These are phyloP conservation scores for Rutstroemia sp. DNA, from an alignment of 2,329 filamentous ascomycete species.

Conservation along the genomic window DNA sequence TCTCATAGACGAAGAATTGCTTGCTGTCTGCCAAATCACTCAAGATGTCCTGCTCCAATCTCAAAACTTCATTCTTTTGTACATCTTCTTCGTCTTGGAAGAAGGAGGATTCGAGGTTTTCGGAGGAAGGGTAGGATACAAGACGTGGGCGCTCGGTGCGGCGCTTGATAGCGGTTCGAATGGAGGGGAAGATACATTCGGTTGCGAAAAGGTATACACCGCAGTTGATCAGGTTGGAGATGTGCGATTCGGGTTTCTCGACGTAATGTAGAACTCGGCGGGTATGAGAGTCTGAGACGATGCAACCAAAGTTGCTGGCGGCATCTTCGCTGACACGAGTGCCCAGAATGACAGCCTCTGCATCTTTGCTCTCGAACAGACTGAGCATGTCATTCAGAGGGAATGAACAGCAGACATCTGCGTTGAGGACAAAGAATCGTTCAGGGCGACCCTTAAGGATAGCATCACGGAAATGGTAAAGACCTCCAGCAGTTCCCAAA, in stretches of 20 bases:
- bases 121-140: constrained; percentile 90
- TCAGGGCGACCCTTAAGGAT: constrained; percentile 95
- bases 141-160: constrained; percentile 85
- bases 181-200: constrained; percentile 93
- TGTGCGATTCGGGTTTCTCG: constrained; percentile 96
- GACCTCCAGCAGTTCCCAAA: constrained; percentile 86
- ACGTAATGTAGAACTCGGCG: constrained; percentile 97
- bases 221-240: constrained; percentile 98
- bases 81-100: constrained; percentile 64
- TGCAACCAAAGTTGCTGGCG: constrained; percentile 94
- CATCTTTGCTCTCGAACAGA: constrained; percentile 89
- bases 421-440: constrained; percentile 94
- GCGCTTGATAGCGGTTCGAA: constrained; percentile 90
- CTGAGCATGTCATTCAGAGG: constrained; percentile 92
- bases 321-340: constrained; percentile 87
- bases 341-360: constrained; percentile 91
- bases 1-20: constrained; percentile 97
- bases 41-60: constrained; percentile 94
- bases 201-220: constrained; percentile 97
- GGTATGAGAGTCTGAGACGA: constrained; percentile 88
- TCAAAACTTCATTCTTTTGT: constrained; percentile 77
- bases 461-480: constrained; percentile 98
- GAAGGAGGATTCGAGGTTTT: constrained; percentile 73
- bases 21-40: constrained; percentile 94
- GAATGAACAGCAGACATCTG: constrained; percentile 98